Base-by-base conservation (phyloP, 2,329 filamentous ascomycete species). In the Apiospora rasikravindrae region DNA sequence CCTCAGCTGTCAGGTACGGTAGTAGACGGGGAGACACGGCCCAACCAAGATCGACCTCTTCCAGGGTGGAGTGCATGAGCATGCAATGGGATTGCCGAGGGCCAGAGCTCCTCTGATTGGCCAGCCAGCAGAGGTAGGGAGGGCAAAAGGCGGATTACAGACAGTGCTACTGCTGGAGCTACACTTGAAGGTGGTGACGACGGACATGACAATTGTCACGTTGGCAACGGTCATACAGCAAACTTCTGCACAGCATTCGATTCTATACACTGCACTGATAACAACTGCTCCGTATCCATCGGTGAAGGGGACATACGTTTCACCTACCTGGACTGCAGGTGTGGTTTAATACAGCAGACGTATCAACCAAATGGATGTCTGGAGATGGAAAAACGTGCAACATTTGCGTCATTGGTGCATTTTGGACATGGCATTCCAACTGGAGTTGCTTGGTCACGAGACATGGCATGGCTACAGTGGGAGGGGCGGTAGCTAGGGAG, bases 41-140 rank as follows among this genome's bases (percentile, higher is more conserved):
- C 22, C 33, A 64, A 64, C 57, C 57, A 64, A 64, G 57, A 64
- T 64, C 57, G 40, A 33, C 57, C 57, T n/a, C n/a, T 40, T 40
- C 16, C 29, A 64, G 57, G 57, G 57, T 64, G 57, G 57, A 64
- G 57, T 64, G 57, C 57, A 64, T 64, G 57, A 64, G 57, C 33
- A 64, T 64, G 57, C 53, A 4, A 40, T 64, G 57, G 57, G 57
- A 64, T 64, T 64, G 57, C 57, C 57, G 57, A 64, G 33, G 19
- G 29, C 19, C 33, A 64, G 19, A n/a, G 33, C 33, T 64, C 57
- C 33, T 33, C 22, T 64, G 57, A 64, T 64, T 64, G 57, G 57
- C 57, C 37, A 40, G 57, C 37, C 33, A 64, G 33, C 19, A 64
- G 57, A 64, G 57, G 19, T 16, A 64, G 57, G 57, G 51, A 57